Base-by-base conservation (phyloP, 208 protist genomes). In the Trypanosoma platydactyli region DNA sequence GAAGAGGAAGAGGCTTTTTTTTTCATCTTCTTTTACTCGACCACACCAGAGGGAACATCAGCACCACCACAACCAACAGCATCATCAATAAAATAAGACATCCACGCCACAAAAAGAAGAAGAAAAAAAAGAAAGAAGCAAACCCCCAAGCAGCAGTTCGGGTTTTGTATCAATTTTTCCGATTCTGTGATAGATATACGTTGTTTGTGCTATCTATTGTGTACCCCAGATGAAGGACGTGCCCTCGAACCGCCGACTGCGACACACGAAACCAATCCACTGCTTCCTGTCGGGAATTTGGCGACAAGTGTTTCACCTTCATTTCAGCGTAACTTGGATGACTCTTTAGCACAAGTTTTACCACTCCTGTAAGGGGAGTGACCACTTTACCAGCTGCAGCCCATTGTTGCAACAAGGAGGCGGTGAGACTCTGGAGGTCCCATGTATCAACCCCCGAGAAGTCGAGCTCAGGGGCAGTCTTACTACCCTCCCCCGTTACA, bases 301-400 rank as follows among this genome's bases (percentile, higher is more conserved):
- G 12, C 0, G 69, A 76, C 70, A 84, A 83, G 40, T 83, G 71
- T 58, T 89, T 88, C 24, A 55, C 72, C 46, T 73, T 81, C 77
- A 89, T 83, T 24, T 56, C 60, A 3, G 77, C 44, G 50, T 88
- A 94, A 25, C 77, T 64, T 11, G 84, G 76, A 41, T 92, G 84
- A 33, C 63, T 56, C 65, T 91, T 92, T 5, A 94, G 65, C 20
- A 92, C 79, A 11, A 83, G 68, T 64, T 79, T 83, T 68, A 85
- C 77, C 50, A 90, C 69, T 48, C 90, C 85, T 50, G 56, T 83
- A 35, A 90, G 75, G 1, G 86, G 50, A 12, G 68, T 60, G 22
- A 40, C 55, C n/a, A 49, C 48, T n/a, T 80, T 74, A 2, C 65
- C 73, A 30, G 64, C 48, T 3, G 53, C 50, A 40, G 44, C 38